Base-by-base conservation (phyloP, 2,329 filamentous ascomycete species). In the Calonectria pteridis region DNA sequence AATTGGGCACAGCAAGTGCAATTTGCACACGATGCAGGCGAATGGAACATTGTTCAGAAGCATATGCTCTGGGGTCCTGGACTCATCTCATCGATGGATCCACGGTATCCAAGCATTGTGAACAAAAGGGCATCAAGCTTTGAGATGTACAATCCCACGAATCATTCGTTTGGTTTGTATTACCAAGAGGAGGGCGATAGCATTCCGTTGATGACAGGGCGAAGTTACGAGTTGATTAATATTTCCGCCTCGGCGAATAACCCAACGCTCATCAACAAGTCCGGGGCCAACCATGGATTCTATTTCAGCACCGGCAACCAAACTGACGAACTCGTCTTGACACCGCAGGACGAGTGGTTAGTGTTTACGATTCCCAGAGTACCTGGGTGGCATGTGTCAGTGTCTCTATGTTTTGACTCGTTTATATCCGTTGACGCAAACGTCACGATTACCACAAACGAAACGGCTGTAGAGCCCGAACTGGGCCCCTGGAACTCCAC, bases 21-120 rank as follows among this genome's bases (percentile, higher is more conserved):
- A 11, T 67, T 59, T 9, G 62, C 69, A 11, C 62, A 71, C 29
- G 69, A 71, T 13, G 62, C 49, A 5, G 69, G 69, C 2, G 62
- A 71, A 26, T 62, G 62, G 69, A 71, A 71, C 11, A 31, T 67
- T 4, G 43, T 71, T 5, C 69, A 71, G 11, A 71, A 67, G 43
- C 62, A 49, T 2, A 62, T 67, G 29, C n/a, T 58, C 6, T 26
- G 40, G 51, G 69, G 68, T 4, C 68, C 68, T 11, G 68, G 59
- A 9, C 59, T 71, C 6, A 35, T 71, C 28, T 71, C 62, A 6
- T 71, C 68, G 20, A 62, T 71, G 11, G 59, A 66, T 29, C 68
- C 68, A 11, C 35, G 68, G 7, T 71, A 65, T 28, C 37, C 68
- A 11, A 50, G 11, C 20, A 50, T 71, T 23, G 20, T 65, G 2